phyloP scores from a whole-genome alignment of 306 rosid genomes.

The Vigna unguiculata region DNA sequence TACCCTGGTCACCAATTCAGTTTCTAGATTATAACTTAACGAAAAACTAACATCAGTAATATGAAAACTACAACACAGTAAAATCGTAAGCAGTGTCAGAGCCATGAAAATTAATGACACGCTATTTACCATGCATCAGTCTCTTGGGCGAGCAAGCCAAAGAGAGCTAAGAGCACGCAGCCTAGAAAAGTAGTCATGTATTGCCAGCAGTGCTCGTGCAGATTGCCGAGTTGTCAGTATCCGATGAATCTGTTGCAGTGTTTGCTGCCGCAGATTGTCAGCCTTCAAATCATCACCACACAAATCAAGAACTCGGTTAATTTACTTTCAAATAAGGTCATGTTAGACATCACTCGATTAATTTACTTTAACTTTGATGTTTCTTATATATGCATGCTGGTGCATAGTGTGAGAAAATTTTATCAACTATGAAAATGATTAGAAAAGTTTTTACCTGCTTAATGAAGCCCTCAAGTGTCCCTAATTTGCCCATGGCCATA shows the following conservation, averaged over 20 bases:
- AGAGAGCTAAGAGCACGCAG: constrained; percentile 91
- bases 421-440: background rate
- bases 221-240: constrained; percentile 86
- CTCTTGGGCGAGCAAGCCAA: constrained; percentile 95
- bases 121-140: constrained; percentile 46
- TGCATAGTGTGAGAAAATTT: background rate
- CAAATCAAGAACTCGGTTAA: background rate
- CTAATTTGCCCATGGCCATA: constrained; percentile 91
- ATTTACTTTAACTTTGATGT: background rate
- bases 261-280: constrained; percentile 84
- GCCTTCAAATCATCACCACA: constrained; percentile 57
- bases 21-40: constrained; percentile 43
- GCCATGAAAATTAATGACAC: constrained; percentile 33
- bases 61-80: constrained; percentile 35
- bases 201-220: constrained; percentile 88
- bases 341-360: too few relatives aligned
- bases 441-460: constrained; percentile 64
- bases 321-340: too few relatives aligned
- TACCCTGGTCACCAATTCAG: constrained; percentile 34
- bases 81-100: constrained; percentile 29
- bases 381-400: constrained; percentile 7
- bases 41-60: constrained; percentile 33
- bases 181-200: constrained; percentile 79
- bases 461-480: constrained; percentile 83
- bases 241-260: constrained; percentile 87